These are phyloP conservation scores for Endoconidiophora polonica DNA, from an alignment of 2,329 filamentous ascomycete species.

Conservation along the genomic window DNA sequence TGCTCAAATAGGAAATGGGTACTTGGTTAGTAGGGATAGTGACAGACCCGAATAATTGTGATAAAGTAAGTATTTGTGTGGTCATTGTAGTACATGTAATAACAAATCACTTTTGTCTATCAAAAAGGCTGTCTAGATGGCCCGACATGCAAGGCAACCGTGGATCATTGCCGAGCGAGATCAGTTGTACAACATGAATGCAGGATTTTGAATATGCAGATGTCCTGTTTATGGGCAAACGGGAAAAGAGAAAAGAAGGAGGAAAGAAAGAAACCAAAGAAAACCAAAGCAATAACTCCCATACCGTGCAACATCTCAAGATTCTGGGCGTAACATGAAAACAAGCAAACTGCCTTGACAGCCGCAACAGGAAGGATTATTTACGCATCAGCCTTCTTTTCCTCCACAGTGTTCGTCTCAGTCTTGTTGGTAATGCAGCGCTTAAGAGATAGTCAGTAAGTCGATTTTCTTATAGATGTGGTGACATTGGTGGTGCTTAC, in stretches of 20 bases:
- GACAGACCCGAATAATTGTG: neutral
- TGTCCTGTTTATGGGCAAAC: no score
- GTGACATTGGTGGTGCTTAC: constrained; percentile 33
- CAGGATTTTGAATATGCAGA: no score
- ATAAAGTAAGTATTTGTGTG: no score
- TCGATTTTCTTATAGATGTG: neutral
- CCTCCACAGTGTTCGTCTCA: constrained; percentile 22
- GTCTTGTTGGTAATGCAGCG: constrained; percentile 30
- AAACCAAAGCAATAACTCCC: neutral
- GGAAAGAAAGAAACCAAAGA: neutral
- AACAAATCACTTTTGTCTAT: no score
- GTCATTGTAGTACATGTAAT: no score
- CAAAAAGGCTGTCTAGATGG: no score
- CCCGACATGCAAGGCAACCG: no score
- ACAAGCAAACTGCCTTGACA: no score
- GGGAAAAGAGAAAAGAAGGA: neutral
- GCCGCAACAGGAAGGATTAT: neutral
- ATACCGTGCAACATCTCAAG: no score
- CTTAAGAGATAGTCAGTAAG: constrained; percentile 21
- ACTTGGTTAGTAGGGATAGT: neutral
- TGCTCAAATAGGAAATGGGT: constrained; percentile 28
- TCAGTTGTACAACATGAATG: no score
- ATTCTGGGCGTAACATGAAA: no score
- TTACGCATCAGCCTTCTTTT: constrained; percentile 3
- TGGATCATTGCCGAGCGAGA: no score